phyloP scores from a whole-genome alignment of 2,329 filamentous ascomycete genomes.

The Pezicula rhizophila region DNA sequence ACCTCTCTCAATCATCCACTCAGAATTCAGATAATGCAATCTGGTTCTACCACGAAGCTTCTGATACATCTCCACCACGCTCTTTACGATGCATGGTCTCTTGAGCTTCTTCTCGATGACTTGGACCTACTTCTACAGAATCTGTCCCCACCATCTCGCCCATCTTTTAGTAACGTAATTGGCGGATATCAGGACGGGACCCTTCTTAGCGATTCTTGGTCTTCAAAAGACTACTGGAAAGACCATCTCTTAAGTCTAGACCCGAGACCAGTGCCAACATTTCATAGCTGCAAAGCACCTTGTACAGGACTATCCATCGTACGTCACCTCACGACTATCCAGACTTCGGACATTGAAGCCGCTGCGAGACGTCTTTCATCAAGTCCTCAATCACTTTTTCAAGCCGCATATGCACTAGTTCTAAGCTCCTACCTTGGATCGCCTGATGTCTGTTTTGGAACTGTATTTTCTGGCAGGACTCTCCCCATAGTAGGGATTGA shows the following conservation, averaged over 20 bases:
- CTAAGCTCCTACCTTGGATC: conserved; percentile 59
- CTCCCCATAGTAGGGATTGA: conserved; percentile 67
- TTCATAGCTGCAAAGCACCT: conserved; percentile 35
- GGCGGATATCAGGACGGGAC: conserved; percentile 36
- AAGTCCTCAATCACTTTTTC: conserved; percentile 68
- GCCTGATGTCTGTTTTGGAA: conserved; percentile 66
- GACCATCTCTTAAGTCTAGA: conserved; percentile 54
- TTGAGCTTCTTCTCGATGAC: conserved; percentile 68
- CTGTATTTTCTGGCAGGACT: conserved; percentile 76
- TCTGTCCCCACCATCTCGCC: conserved; percentile 30
- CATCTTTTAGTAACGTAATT: conserved; percentile 57
- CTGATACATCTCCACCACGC: conserved; percentile 66
- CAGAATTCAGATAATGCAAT: conserved; percentile 46
- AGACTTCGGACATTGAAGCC: conserved; percentile 17
- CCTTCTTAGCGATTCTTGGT: conserved; percentile 28
- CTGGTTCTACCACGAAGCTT: conserved; percentile 20
- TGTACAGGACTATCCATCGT: conserved; percentile 22
- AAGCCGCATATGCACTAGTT: conserved; percentile 63
- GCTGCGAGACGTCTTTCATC: conserved; percentile 17
- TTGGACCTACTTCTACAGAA: conserved; percentile 41
- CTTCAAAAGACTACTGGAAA: conserved; percentile 62
- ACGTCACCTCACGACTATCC: conserved; percentile 26
- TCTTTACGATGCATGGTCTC: conserved; percentile 89
- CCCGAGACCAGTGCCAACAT: conserved; percentile 50
- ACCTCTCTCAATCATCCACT: conserved; percentile 46